phyloP scores from a whole-genome alignment of 2,329 filamentous ascomycete genomes.

The Arthrobotrys musiformis region DNA sequence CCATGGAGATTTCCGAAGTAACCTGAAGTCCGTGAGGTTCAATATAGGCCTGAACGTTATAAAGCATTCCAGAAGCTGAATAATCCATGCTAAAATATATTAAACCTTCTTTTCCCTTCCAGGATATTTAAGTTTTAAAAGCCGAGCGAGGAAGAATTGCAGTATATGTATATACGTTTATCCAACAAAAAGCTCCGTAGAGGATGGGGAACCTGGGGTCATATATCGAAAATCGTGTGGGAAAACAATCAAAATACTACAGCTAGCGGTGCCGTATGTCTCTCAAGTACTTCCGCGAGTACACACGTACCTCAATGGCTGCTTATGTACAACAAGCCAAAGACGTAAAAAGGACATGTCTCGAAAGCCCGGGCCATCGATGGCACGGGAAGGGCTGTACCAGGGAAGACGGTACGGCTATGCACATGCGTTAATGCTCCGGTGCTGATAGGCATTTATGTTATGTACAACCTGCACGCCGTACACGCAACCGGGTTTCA shows the following conservation, averaged over 20 bases:
- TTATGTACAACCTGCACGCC: background rate
- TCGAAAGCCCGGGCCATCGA: background rate
- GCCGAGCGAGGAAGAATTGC: too few species aligned
- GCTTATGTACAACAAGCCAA: background rate
- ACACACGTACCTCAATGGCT: background rate
- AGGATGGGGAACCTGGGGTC: too few species aligned
- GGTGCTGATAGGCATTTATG: background rate
- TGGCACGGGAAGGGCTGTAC: background rate
- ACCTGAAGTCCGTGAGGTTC: background rate
- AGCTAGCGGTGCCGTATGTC: too few species aligned
- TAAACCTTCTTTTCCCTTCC: too few species aligned
- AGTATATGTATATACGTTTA: too few species aligned
- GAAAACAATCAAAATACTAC: too few species aligned
- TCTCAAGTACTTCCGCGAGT: too few species aligned
- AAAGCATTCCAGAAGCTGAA: background rate
- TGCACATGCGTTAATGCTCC: background rate
- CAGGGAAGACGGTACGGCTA: conserved; percentile 6
- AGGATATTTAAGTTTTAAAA: background rate
- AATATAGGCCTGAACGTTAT: background rate
- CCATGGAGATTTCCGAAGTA: background rate
- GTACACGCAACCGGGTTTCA: background rate
- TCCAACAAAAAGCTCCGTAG: too few species aligned
- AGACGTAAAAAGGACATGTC: background rate
- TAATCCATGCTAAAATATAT: background rate
- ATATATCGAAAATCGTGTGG: too few species aligned